A percentile compares a stretch with the other conserved stretches of the same genome.
phyloP scores from a whole-genome alignment of 2,329 filamentous ascomycete genomes.

The Colletotrichum liaoningense region DNA sequence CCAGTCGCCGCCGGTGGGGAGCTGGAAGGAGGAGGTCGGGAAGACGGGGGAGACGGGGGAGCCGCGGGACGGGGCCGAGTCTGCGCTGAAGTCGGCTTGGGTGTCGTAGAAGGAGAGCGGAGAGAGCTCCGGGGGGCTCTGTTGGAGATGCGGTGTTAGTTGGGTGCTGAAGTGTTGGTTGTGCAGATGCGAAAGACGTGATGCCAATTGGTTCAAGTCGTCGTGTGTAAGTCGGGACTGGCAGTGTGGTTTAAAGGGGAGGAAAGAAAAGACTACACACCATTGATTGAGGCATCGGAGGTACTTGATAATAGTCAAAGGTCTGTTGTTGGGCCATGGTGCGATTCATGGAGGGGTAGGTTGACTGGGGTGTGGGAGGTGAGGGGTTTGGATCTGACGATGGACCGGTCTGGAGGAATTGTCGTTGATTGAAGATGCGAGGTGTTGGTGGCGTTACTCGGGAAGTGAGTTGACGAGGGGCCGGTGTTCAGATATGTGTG shows the following conservation, averaged over 20 bases:
- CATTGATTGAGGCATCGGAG: slow-evolving; percentile 32
- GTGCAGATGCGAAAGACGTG: not conserved
- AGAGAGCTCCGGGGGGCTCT: slow-evolving; percentile 36
- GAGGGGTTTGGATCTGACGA: not conserved
- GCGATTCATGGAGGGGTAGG: slow-evolving; percentile 22
- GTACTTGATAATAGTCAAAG: slow-evolving; percentile 34
- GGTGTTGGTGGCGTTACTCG: slow-evolving; percentile 24
- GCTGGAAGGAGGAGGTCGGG: slow-evolving; percentile 43
- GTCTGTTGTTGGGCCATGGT: slow-evolving; percentile 32
- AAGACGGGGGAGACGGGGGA: slow-evolving; percentile 45
- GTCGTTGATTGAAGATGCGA: not conserved
- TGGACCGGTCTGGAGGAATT: slow-evolving; percentile 1
- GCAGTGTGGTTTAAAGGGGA: not conserved
- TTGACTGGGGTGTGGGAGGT: not conserved
- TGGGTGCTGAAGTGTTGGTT: not conserved
- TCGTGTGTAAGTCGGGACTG: slow-evolving; percentile 3
- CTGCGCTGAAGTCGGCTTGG: slow-evolving; percentile 46
- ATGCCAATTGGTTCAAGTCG: not conserved
- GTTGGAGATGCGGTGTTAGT: slow-evolving; percentile 15
- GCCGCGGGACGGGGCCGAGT: slow-evolving; percentile 48
- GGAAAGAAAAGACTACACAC: slow-evolving; percentile 1
- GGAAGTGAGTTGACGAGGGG: not conserved
- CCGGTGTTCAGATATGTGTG: slow-evolving; percentile 1
- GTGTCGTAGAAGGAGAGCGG: slow-evolving; percentile 38
- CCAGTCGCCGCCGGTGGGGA: slow-evolving; percentile 42